phyloP scores from a whole-genome alignment of 352 stramenopile species.

The Aphanomyces euteiches region DNA sequence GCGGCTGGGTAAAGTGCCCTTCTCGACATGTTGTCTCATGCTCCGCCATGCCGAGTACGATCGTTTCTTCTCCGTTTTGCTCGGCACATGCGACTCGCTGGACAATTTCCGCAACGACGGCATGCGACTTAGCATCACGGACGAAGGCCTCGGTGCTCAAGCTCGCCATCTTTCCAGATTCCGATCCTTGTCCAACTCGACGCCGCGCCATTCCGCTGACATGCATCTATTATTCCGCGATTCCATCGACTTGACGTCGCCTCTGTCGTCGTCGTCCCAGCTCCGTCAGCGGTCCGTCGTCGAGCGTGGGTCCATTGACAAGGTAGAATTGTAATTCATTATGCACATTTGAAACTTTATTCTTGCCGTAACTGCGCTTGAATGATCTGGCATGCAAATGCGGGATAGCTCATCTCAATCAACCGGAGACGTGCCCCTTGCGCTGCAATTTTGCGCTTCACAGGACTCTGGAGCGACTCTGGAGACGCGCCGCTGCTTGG shows the following conservation, averaged over 20 bases:
- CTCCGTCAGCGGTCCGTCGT: background rate
- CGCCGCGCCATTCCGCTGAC: background rate
- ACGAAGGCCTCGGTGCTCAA: constrained; percentile 26
- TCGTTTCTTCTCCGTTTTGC: constrained; percentile 80
- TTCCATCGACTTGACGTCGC: background rate
- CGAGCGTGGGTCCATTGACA: no score
- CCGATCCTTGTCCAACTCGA: constrained; percentile 20
- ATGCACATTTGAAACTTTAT: background rate
- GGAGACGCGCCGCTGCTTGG: background rate
- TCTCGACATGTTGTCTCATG: constrained; percentile 86
- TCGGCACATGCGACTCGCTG: constrained; percentile 77
- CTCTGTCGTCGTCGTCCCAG: background rate
- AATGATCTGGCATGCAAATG: constrained; percentile 24
- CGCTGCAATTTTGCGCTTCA: constrained; percentile 24
- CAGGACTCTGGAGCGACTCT: background rate
- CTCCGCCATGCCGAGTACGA: constrained; percentile 86
- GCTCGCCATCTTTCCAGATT: constrained; percentile 25
- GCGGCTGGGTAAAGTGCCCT: constrained; percentile 70
- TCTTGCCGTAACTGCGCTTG: background rate
- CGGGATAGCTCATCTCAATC: constrained; percentile 29
- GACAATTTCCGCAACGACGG: constrained; percentile 58
- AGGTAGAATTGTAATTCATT: background rate
- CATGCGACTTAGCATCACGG: constrained; percentile 24
- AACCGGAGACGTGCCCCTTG: constrained; percentile 14
- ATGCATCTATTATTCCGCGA: constrained; percentile 1